Conservation (phyloP, 73 alveolate species). For the Tetrahymena malaccensis region DNA sequence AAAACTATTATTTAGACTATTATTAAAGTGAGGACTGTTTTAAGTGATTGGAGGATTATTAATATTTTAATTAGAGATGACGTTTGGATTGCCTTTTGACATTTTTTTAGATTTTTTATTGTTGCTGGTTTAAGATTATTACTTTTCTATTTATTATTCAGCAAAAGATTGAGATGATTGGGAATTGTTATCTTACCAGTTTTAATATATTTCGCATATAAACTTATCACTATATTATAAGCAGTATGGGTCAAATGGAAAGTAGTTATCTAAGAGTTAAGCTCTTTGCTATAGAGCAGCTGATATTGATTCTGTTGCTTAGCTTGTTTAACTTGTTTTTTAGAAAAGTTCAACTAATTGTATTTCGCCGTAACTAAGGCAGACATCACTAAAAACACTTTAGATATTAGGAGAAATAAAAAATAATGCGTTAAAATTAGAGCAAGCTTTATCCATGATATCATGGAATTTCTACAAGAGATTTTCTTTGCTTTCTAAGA, state of each 20-base stretch:
- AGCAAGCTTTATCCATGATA: background rate
- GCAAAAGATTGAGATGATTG: background rate
- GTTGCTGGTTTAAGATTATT: background rate
- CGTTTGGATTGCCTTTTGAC: background rate
- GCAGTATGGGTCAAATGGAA: background rate
- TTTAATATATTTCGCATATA: background rate
- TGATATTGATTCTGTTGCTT: background rate
- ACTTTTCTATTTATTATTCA: background rate
- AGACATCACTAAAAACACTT: background rate
- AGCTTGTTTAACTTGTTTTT: background rate
- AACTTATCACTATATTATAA: background rate
- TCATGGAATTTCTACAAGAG: background rate
- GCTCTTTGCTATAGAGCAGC: background rate
- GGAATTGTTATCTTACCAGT: background rate
- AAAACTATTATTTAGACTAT: background rate
- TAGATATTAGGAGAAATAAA: background rate
- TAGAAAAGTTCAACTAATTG: background rate
- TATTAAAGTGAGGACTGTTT: background rate
- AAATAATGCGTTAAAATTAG: background rate
- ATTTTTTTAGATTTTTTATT: background rate
- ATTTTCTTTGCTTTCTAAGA: background rate
- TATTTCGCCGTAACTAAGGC: background rate
- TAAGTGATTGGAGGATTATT: background rate
- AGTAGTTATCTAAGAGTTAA: background rate
- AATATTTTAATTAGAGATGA: background rate